Evolutionary conservation across 2,329 filamentous ascomycete species (phyloP), one percentile per base, ranked within the genome.

Genomic region (Knufia fluminis): DNA sequence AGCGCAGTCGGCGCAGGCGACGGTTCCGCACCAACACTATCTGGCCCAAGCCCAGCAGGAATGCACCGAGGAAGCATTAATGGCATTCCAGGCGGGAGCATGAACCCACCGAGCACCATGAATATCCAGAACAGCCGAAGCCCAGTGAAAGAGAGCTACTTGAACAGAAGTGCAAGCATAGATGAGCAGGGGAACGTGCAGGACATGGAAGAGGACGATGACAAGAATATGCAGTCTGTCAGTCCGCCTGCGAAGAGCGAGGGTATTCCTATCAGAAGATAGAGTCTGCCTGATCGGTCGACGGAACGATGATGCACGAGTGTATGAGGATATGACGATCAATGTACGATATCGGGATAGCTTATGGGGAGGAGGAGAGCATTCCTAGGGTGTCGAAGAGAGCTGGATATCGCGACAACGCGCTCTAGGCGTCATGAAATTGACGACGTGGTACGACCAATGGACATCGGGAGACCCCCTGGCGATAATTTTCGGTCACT

Each of bases 91-190:
- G 55, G 57, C 20, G 57, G 55, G 35, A 40, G 23, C 19, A 43
- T 49, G 46, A 33, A 48, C n/a, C 19, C 24, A 7, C 17, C 36
- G 24, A 53, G 56, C 10, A 39, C 52, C 10, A 46, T 51, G 3
- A 50, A 68, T 36, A 65, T 67, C 4, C 66, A 66, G 54, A 77
- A 81, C 59, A 77, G 79, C 54, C 83, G 85, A 55, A 92, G 86
- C 65, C 90, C 91, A 1, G 80, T 92, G 60, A 96, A 95, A 72
- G 91, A 96, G 73, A 94, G 85, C 71, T 88, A 87, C 65, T 72
- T 95, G 64, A 82, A 94, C 65, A 79, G 86, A 55, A 86, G 89
- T 69, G 88, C 86, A 4, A 94, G 82, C 63, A 79, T 75, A 9
- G 75, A 78, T 50, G 71, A 72, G 32, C 47, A 48, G 9, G 49